phyloP scores from a whole-genome alignment of 139 green algal genomes.

The Micractinium conductrix region DNA sequence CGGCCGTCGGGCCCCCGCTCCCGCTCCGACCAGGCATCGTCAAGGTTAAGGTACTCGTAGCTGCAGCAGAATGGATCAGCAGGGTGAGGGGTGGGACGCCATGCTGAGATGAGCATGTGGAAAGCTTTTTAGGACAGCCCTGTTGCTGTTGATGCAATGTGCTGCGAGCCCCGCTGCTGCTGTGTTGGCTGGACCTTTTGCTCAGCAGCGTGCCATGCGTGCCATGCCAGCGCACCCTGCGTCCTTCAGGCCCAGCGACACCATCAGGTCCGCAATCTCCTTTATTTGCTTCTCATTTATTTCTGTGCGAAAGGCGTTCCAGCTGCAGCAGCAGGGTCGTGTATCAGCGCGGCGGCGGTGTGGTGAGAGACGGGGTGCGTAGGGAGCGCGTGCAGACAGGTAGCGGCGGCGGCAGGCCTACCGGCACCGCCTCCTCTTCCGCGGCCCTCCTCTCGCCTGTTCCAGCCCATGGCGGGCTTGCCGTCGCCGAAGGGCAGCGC shows the following conservation, averaged over 20 bases:
- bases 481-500: background rate
- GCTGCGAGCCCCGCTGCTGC: too few species aligned
- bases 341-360: too few species aligned
- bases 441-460: background rate
- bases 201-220: background rate
- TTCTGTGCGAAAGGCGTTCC: constrained; percentile 54
- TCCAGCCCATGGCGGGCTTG: background rate
- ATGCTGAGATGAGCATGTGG: too few species aligned
- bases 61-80: background rate
- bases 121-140: too few species aligned
- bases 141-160: too few species aligned
- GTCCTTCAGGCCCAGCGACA: constrained; percentile 43
- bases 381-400: background rate
- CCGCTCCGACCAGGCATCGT: constrained; percentile 20
- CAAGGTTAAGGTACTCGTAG: constrained; percentile 22
- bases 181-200: too few species aligned
- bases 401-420: background rate
- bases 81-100: background rate
- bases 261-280: constrained; percentile 50
- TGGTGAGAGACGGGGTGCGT: background rate
- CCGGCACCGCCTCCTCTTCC: too few species aligned
- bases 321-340: too few species aligned
- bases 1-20: background rate
- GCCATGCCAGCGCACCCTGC: constrained; percentile 42
- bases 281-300: constrained; percentile 52